phyloP scores from a whole-genome alignment of 495 filamentous ascomycete species.

The Neurospora terricola region DNA sequence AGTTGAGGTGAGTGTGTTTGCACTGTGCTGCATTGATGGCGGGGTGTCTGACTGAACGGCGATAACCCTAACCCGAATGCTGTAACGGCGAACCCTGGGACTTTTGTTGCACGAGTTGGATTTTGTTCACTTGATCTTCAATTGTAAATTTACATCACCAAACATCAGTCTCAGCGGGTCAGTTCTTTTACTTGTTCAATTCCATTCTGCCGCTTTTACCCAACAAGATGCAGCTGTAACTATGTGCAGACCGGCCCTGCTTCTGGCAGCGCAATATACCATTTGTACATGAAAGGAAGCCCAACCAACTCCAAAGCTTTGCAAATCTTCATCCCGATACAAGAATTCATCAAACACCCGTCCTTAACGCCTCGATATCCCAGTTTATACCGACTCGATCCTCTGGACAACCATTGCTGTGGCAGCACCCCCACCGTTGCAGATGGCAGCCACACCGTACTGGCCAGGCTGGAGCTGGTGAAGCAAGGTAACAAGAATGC shows the following conservation, averaged over 20 bases:
- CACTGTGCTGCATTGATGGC: background rate
- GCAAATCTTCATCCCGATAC: background rate
- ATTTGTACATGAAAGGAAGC: background rate
- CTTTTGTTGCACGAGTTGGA: background rate
- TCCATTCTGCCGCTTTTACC: background rate
- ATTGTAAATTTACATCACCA: background rate
- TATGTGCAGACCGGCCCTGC: background rate
- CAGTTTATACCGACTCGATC: conserved; percentile 52
- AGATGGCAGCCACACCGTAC: conserved; percentile 92
- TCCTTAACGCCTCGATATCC: background rate
- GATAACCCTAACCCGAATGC: background rate
- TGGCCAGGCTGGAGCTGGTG: conserved; percentile 86
- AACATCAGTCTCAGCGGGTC: background rate
- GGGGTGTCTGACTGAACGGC: background rate
- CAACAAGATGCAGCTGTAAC: background rate
- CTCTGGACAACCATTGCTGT: conserved; percentile 89
- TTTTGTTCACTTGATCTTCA: background rate
- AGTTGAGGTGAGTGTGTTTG: background rate
- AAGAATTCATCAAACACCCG: background rate
- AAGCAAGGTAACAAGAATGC: conserved; percentile 82
- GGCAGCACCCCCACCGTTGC: conserved; percentile 90
- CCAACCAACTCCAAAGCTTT: background rate
- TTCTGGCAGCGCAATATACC: background rate
- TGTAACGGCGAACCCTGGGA: background rate
- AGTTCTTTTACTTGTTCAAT: background rate